phyloP scores from a whole-genome alignment of 2,329 filamentous ascomycete genomes.

The Verticillium nubilum region DNA sequence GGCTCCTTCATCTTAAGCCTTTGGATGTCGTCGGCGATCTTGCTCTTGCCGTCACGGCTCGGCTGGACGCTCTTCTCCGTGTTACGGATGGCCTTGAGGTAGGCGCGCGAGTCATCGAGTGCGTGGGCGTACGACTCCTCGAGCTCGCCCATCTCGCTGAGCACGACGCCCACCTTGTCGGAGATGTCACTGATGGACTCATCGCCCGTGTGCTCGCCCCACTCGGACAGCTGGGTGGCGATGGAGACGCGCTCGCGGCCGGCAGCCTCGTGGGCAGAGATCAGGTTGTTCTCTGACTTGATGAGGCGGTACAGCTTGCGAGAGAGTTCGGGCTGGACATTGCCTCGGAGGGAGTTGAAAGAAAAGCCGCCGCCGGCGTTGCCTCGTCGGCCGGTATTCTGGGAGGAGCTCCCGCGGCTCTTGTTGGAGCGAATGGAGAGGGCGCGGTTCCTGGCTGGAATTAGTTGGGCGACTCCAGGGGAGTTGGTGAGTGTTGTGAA shows the following conservation, averaged over 20 bases:
- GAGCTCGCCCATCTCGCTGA: conserved; percentile 90
- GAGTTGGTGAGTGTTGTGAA: background rate
- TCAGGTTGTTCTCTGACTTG: conserved; percentile 89
- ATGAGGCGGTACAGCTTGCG: conserved; percentile 87
- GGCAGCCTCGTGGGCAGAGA: conserved; percentile 77
- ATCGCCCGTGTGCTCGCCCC: conserved; percentile 89
- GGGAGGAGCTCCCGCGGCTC: conserved; percentile 29
- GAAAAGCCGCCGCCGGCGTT: conserved; percentile 55
- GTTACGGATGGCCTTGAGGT: conserved; percentile 90
- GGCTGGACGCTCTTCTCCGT: conserved; percentile 95
- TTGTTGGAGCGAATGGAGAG: conserved; percentile 68
- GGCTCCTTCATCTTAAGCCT: conserved; percentile 91
- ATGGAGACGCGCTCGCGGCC: conserved; percentile 79
- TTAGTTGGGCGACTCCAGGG: background rate
- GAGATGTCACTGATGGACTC: conserved; percentile 83
- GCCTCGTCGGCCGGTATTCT: conserved; percentile 30
- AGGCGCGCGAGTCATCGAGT: conserved; percentile 74
- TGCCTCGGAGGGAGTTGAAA: conserved; percentile 79
- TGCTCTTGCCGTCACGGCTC: conserved; percentile 77
- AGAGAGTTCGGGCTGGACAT: conserved; percentile 80
- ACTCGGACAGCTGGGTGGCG: conserved; percentile 87
- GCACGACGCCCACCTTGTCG: conserved; percentile 90
- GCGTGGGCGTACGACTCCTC: conserved; percentile 84
- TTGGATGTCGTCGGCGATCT: conserved; percentile 88
- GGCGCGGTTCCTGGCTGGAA: conserved; percentile 57